These are phyloP conservation scores for Nyssa sinensis DNA, from an alignment of 148 eudicot genomes.

Conservation along the genomic window DNA sequence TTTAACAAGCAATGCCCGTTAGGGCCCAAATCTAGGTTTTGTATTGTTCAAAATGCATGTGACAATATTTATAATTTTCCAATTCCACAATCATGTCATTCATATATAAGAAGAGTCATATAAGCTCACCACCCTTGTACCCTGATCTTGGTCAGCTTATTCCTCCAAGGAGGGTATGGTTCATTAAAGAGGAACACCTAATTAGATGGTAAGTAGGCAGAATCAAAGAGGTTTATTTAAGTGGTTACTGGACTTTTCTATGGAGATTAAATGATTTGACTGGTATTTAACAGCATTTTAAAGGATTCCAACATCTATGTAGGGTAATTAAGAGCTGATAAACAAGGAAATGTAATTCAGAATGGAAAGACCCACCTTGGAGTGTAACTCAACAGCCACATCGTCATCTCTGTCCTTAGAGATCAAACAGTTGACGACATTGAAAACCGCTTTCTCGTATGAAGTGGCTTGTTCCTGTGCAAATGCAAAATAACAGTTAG, in stretches of 20 bases:
- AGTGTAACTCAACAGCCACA: slow-evolving; percentile 60
- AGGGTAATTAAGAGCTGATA: neutral
- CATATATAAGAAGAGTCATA: no score
- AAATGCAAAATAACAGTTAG: slow-evolving; percentile 4
- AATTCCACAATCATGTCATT: no score
- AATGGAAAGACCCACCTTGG: slow-evolving; percentile 42
- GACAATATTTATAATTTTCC: no score
- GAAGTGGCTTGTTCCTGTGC: slow-evolving; percentile 62
- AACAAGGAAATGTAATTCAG: slow-evolving; percentile 5
- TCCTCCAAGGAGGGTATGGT: neutral
- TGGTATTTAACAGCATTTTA: neutral
- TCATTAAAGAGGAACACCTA: neutral
- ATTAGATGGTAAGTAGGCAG: neutral
- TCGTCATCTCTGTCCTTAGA: slow-evolving; percentile 75
- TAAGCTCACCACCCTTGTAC: no score
- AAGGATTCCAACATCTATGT: neutral
- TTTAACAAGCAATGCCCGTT: no score
- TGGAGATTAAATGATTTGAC: no score
- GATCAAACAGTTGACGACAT: slow-evolving; percentile 52
- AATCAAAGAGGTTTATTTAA: neutral
- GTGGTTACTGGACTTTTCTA: neutral
- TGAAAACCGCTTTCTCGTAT: slow-evolving; percentile 84
- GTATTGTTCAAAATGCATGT: no score
- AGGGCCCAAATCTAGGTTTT: no score
- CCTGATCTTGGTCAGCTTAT: neutral